Conservation (phyloP, 169 alveolate genomes). For the Cryptosporidium andersoni region DNA sequence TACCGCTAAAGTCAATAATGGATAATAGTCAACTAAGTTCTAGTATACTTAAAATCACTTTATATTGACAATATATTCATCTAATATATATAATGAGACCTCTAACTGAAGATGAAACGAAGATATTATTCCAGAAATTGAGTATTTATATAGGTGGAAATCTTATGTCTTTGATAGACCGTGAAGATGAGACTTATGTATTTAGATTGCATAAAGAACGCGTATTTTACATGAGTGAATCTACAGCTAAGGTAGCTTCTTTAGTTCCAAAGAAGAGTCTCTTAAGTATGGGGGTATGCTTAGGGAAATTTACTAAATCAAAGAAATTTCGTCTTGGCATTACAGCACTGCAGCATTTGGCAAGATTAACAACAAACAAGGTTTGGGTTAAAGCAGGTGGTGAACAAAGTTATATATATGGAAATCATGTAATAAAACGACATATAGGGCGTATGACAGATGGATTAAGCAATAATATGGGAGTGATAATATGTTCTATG, state of each 20-base stretch:
- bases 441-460: conserved; percentile 91
- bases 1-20: too few species aligned
- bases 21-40: too few species aligned
- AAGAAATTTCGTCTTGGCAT: conserved; percentile 89
- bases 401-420: conserved; percentile 91
- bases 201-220: conserved; percentile 84
- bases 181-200: conserved; percentile 87
- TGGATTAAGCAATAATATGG: conserved; percentile 82
- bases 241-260: conserved; percentile 80
- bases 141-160: conserved; percentile 85
- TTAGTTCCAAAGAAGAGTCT: conserved; percentile 84
- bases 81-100: conserved; percentile 80
- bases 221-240: conserved; percentile 84
- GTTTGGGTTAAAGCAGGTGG: conserved; percentile 94
- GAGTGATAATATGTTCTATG: conserved; percentile 84
- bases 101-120: conserved; percentile 90
- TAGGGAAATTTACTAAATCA: conserved; percentile 92
- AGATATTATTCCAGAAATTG: conserved; percentile 83
- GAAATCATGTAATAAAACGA: conserved; percentile 91
- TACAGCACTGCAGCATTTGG: conserved; percentile 90
- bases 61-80: not conserved
- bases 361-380: conserved; percentile 89
- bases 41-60: too few species aligned
- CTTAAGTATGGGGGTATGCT: conserved; percentile 87
- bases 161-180: conserved; percentile 82